These are phyloP conservation scores for Apiospora rasikravindrae DNA, from an alignment of 2,329 filamentous ascomycete genomes.

Conservation along the genomic window DNA sequence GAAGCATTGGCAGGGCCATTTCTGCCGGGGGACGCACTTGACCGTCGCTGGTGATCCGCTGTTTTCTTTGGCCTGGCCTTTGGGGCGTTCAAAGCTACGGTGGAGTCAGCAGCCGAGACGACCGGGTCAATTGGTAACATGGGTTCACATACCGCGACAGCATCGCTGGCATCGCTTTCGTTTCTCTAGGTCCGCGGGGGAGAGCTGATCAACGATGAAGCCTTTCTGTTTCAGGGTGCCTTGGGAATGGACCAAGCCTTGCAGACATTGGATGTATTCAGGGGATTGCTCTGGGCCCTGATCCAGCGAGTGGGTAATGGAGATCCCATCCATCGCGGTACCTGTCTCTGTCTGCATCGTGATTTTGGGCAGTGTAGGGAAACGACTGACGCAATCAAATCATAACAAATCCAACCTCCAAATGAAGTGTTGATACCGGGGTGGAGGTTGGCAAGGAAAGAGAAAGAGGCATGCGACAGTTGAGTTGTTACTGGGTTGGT, in stretches of 20 bases:
- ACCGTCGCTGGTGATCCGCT: not conserved
- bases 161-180: not conserved
- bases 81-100: not conserved
- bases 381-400: not conserved
- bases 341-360: not conserved
- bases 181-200: not conserved
- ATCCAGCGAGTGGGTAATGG: not conserved
- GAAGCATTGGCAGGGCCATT: not conserved
- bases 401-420: not conserved
- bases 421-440: not conserved
- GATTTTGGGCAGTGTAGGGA: not conserved
- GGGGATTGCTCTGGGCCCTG: not conserved
- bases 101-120: not conserved
- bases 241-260: not conserved
- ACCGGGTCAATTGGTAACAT: not conserved
- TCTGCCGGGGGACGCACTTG: not conserved
- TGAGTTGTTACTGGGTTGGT: not conserved
- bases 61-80: not conserved
- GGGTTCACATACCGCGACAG: not conserved
- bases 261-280: conserved; percentile 4
- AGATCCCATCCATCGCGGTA: not conserved
- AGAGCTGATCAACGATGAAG: not conserved
- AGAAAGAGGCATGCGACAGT: too few species aligned
- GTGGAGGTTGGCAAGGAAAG: not conserved
- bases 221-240: not conserved